These are phyloP conservation scores for Trichosporon inkin DNA, from an alignment of 1,284 basidiomycete species.

Conservation along the genomic window DNA sequence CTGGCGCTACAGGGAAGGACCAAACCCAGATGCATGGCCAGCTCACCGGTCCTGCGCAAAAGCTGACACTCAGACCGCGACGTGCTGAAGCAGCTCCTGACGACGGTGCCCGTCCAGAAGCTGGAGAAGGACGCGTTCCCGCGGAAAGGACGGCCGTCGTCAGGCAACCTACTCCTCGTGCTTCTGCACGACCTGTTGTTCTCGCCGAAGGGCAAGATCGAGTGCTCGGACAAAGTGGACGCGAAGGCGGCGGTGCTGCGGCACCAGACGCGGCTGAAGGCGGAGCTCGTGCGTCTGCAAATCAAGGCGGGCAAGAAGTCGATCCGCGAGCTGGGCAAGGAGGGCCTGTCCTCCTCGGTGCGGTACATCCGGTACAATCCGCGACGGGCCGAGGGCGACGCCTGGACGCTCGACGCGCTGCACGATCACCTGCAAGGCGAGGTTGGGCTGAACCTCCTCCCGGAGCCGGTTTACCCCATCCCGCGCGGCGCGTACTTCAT, in stretches of 20 bases:
- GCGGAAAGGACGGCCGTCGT: conserved; percentile 50
- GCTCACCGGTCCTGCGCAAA: conserved; percentile 9
- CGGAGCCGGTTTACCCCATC: conserved; percentile 34
- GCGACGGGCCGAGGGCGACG: conserved; percentile 17
- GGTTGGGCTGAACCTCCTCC: conserved; percentile 31
- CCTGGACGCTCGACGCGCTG: conserved; percentile 31
- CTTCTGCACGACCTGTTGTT: conserved; percentile 84
- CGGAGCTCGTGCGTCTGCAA: conserved; percentile 79
- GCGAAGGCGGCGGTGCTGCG: conserved; percentile 74
- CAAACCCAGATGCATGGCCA: neutral
- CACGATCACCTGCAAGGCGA: conserved; percentile 28
- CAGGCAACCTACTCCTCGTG: conserved; percentile 65
- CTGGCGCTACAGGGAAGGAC: too few species aligned
- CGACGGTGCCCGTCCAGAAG: conserved; percentile 66
- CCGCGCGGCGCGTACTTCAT: conserved; percentile 56
- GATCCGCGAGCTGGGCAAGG: conserved; percentile 60
- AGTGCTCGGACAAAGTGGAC: conserved; percentile 75
- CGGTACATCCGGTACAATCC: conserved; percentile 2
- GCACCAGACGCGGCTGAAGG: conserved; percentile 80
- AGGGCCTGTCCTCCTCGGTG: conserved; percentile 6
- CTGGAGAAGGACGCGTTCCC: conserved; percentile 67
- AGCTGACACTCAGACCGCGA: conserved; percentile 53
- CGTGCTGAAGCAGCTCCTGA: conserved; percentile 54
- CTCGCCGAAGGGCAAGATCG: conserved; percentile 63
- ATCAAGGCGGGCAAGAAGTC: conserved; percentile 67